Evolutionary conservation across 2,329 filamentous ascomycete genomes (phyloP), one percentile per base, ranked within the genome.

Genomic region (Botryotinia convoluta): DNA sequence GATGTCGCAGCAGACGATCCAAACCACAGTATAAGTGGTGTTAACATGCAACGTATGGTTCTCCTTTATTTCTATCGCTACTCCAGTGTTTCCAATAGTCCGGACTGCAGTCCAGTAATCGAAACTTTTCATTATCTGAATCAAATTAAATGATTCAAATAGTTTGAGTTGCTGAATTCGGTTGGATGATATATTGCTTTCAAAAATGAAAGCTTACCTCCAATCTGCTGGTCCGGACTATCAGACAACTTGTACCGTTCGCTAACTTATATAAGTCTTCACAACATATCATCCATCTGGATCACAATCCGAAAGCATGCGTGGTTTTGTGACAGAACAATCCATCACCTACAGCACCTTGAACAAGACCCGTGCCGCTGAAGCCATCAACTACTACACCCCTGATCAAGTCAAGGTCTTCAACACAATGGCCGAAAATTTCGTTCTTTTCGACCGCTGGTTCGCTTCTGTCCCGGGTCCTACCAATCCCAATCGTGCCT

Each of bases 371-470:
- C 80, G 83, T 54, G 83, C 83, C 4, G 82, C 81, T 8, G 83
- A 85, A 74, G 83, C 80, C 18, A 83, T 85, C 74, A 83, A 84
- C 74, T 85, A 85, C 76, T 84, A 84, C 73, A 81, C 81, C 0
- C 81, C 81, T 0, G 80, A 83, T 7, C 82, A 84, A 72, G 79
- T 85, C 29, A 83, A 82, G 2, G 81, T 84, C 35, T 82, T 84
- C 74, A 82, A 78, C 51, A 74, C 81, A 6, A 80, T 85, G 37
- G 83, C 83, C 0, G 79, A 84, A 73, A 84, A 85, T 72, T 85
- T 82, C 64, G 81, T 84, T 2, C 82, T 84, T 2, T 84, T 85
- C 74, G 83, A 85, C 74, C 78, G 82, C 48, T 85, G 84, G 83
- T 84, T 84, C 67, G 81, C 82, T 29, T 72, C 82, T 4, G 81